phyloP scores from a whole-genome alignment of 2,329 filamentous ascomycete species.

The Macrophomina tecta region DNA sequence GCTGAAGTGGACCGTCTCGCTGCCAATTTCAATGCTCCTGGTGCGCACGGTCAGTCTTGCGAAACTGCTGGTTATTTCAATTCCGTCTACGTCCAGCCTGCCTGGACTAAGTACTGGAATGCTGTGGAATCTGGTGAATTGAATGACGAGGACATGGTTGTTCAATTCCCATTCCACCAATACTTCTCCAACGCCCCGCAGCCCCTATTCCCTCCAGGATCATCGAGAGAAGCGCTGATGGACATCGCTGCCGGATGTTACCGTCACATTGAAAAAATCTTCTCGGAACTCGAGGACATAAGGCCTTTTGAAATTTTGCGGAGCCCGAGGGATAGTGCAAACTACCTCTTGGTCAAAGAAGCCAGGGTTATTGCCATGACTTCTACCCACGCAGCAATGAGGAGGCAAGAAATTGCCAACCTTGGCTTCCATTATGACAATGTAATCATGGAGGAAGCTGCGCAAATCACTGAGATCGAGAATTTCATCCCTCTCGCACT shows the following conservation, averaged over 20 bases:
- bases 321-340: conserved; percentile 88
- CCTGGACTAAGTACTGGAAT: conserved; percentile 86
- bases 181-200: conserved; percentile 91
- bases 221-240: conserved; percentile 69
- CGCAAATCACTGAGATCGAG: conserved; percentile 96
- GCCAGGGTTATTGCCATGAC: conserved; percentile 99
- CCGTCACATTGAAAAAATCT: conserved; percentile 86
- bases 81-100: conserved; percentile 84
- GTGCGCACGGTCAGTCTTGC: conserved; percentile 93
- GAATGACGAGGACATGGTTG: conserved; percentile 67
- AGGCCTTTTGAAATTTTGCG: conserved; percentile 93
- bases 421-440: conserved; percentile 99
- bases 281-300: conserved; percentile 89
- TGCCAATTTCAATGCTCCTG: conserved; percentile 81
- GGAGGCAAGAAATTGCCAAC: conserved; percentile 83
- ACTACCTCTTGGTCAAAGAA: conserved; percentile 93
- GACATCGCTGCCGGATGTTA: conserved; percentile 86
- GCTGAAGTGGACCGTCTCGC: conserved; percentile 86
- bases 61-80: conserved; percentile 98
- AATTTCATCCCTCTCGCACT: conserved; percentile 95
- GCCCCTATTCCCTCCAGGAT: conserved; percentile 75
- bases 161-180: conserved; percentile 82
- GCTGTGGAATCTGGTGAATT: conserved; percentile 62
- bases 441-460: conserved; percentile 97
- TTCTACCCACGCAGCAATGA: conserved; percentile 95